These are phyloP conservation scores for Vishniacozyma victoriae DNA, from an alignment of 768 basidiomycete genomes.

Conservation along the genomic window DNA sequence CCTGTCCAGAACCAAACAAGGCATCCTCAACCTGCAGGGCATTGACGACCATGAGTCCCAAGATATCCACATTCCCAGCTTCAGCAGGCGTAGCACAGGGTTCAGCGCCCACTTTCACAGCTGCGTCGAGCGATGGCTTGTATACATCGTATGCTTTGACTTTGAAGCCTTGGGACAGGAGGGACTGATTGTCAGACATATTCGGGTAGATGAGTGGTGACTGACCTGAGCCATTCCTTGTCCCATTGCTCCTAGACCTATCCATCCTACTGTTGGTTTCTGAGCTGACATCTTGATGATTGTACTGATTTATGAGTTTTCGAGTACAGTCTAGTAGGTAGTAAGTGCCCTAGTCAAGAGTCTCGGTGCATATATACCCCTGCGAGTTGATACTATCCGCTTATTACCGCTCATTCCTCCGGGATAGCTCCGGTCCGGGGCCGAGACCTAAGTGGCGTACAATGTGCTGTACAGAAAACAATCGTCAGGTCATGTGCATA, in stretches of 20 bases:
- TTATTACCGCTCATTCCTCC: too few relatives aligned
- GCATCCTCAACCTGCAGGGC: slow-evolving; percentile 35
- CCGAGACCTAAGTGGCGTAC: too few relatives aligned
- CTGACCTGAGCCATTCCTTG: slow-evolving; percentile 35
- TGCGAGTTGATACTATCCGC: too few relatives aligned
- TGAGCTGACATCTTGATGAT: slow-evolving; percentile 3
- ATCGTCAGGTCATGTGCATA: too few relatives aligned
- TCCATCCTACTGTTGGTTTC: slow-evolving; percentile 26
- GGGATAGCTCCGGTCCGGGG: too few relatives aligned
- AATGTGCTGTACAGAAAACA: too few relatives aligned
- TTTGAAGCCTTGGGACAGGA: slow-evolving; percentile 24
- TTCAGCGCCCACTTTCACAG: slow-evolving; percentile 27
- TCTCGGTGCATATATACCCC: too few relatives aligned
- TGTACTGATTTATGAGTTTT: too few relatives aligned
- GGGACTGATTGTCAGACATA: slow-evolving; percentile 10
- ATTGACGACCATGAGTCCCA: slow-evolving; percentile 42
- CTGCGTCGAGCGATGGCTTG: slow-evolving; percentile 35
- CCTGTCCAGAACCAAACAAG: slow-evolving; percentile 21
- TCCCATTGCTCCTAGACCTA: slow-evolving; percentile 42
- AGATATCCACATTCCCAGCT: slow-evolving; percentile 27
- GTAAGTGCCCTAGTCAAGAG: too few relatives aligned
- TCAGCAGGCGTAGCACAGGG: slow-evolving; percentile 12
- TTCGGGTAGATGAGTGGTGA: background rate
- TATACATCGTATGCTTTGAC: slow-evolving; percentile 41
- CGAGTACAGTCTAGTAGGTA: too few relatives aligned